phyloP scores from a whole-genome alignment of 2,329 filamentous ascomycete species.

The Colletotrichum trifolii region DNA sequence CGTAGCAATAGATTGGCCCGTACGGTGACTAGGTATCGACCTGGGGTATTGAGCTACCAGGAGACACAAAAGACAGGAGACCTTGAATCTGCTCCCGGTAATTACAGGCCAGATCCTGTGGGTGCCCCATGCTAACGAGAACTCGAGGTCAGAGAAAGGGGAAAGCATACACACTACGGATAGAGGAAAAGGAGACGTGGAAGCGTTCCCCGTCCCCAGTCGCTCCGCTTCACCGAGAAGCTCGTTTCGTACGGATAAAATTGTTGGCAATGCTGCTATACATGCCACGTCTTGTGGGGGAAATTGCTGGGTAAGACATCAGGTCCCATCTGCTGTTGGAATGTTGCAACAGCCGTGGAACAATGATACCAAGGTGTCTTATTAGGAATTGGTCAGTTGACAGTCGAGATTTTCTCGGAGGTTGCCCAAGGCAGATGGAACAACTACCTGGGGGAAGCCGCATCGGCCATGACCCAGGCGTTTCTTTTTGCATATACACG shows the following conservation, averaged over 20 bases:
- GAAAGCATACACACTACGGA: not conserved
- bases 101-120: too few relatives aligned
- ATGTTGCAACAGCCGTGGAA: constrained; percentile 2
- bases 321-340: constrained; percentile 5
- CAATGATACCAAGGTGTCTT: constrained; percentile 25
- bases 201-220: too few relatives aligned
- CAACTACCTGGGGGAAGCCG: constrained; percentile 7
- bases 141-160: too few relatives aligned
- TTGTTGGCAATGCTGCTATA: too few relatives aligned
- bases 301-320: not conserved
- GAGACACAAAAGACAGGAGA: too few relatives aligned
- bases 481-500: too few relatives aligned
- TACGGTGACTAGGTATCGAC: too few relatives aligned
- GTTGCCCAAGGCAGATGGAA: constrained; percentile 15
- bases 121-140: too few relatives aligned
- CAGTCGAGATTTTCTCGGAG: constrained; percentile 2
- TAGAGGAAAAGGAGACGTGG: constrained; percentile 6
- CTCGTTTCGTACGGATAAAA: not conserved
- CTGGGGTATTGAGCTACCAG: too few relatives aligned
- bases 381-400: constrained; percentile 30
- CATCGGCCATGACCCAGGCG: not conserved
- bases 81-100: too few relatives aligned
- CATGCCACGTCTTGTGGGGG: not conserved
- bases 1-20: too few relatives aligned
- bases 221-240: constrained; percentile 18